Evolutionary conservation across 202 grass and related monocot genomes (phyloP), one percentile per base, ranked within the genome.

Genomic region (Digitaria exilis): DNA sequence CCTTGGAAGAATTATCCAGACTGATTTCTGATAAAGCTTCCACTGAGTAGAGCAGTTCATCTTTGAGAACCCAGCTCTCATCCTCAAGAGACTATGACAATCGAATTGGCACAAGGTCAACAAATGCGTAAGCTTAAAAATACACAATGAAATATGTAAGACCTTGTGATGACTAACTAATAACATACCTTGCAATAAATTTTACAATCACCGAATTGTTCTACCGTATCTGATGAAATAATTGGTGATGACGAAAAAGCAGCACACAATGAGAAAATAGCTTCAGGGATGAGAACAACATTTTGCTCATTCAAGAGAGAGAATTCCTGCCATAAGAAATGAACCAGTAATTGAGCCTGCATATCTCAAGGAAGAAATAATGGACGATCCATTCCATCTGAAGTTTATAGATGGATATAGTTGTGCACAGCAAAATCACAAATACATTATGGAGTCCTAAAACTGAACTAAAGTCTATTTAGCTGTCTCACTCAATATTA

Each of bases 251-350:
- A 82, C 35, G 79, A 76, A 89, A 70, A 94, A 59, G 92, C 92
- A 88, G 84, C 80, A 85, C 87, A 98, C 34, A 98, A 64, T 85
- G 95, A 86, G 84, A 87, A 93, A 80, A 98, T 88, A 57, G 82
- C 88, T 89, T 95, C 86, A 62, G 90, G 90, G 86, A 98, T 91
- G 39, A 95, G 87, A 58, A 87, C 37, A 31, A 88, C 90, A 88
- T 82, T 93, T 86, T 81, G 81, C 54, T 91, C 88, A 78, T 95
- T 95, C 80, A 94, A 90, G 88, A 88, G 73, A 82, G 75, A 74
- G 85, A 79, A 88, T 57, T 88, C 87, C 95, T 97, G 83, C 59
- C 63, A 85, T 10, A 84, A 68, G 86, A 91, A 26, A 65, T 18
- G 82, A 42, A 61, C 63, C 39, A 82, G 44, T 78, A 76, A 59